Base-by-base conservation (phyloP, 1,139 yeast genomes). In the Kluyveromyces sp. region DNA sequence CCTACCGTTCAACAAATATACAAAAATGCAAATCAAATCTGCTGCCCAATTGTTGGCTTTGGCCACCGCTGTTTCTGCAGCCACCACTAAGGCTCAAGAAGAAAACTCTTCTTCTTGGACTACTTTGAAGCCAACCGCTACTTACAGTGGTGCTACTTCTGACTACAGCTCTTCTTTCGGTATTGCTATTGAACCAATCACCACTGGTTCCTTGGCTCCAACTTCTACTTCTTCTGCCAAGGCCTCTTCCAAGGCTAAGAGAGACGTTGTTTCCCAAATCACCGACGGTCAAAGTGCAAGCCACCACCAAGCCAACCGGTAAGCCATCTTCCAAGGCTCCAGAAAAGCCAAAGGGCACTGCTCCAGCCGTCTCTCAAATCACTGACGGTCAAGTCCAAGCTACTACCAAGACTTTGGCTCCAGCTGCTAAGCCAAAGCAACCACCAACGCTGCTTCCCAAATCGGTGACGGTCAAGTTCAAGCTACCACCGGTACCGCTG, bases 201-300 rank as follows among this genome's bases (percentile, higher is more conserved):
- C 53, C 21, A 45, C 58, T 3, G 42, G 44, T 25, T 33, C 47
- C 34, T 41, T 53, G 35, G 46, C 47, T 32, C 31, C 42, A 10
- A 21, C 37, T 30, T 39, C 52, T 34, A 34, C 55, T 21, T 43
- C 53, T 34, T 41, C 56, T 38, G 48, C 52, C 34, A 41, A 48
- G 34, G 45, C 56, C 21, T 43, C 52, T 25, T 32, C 55, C 36
- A 43, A 39, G 21, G 49, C 54, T 38, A 69, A 74, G 48, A 67
- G 68, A 43, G 70, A 75, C 36, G 59, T 69, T 32, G 54, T 55
- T 32, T 50, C 62, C 37, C 83, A 79, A 67, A 77, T 79, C 50
- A 71, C 72, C 51, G 85, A 80, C 55, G 83, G 83, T 54, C 84
- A 79, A 79, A 68, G 68, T 78, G 56, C 85, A 79, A 66, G 53